Percentiles rank a stretch among this genome's conserved stretches.
Evolutionary conservation across 148 eudicot genomes (phyloP).

Genomic region (Persicaria tinctoria): DNA sequence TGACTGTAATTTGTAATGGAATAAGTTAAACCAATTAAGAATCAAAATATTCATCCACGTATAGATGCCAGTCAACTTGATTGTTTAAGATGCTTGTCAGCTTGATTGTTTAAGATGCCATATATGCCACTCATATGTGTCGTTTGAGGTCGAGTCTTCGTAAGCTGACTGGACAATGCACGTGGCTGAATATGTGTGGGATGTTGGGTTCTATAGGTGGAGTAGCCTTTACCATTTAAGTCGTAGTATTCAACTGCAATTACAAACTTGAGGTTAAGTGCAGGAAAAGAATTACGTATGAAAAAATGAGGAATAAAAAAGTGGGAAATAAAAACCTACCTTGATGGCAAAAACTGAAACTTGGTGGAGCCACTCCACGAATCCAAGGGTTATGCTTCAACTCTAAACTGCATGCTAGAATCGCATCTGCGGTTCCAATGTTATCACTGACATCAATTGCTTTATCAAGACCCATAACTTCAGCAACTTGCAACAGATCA

Average conservation of each 20-base stretch:
- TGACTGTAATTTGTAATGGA: no score
- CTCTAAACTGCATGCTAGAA: slow-evolving; percentile 68
- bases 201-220: no score
- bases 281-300: not conserved
- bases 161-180: no score
- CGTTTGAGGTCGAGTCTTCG: no score
- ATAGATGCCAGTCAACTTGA: no score
- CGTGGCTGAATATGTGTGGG: no score
- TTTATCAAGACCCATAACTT: slow-evolving; percentile 77
- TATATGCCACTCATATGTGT: no score
- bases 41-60: no score
- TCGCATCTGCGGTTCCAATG: slow-evolving; percentile 76
- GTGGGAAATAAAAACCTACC: slow-evolving; percentile 31
- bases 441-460: slow-evolving; percentile 67
- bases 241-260: slow-evolving; percentile 85
- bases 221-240: slow-evolving; percentile 92
- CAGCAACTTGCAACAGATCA: slow-evolving; percentile 80
- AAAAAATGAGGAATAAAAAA: not conserved
- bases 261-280: not conserved
- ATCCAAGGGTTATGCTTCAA: slow-evolving; percentile 92
- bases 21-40: no score
- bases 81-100: no score
- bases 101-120: no score
- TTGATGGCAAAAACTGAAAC: slow-evolving; percentile 87
- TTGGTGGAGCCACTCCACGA: slow-evolving; percentile 85